A percentile compares a stretch with the other conserved stretches of the same genome.
These are phyloP conservation scores for Clarireedia paspali DNA, from an alignment of 2,329 filamentous ascomycete species.

Conservation along the genomic window DNA sequence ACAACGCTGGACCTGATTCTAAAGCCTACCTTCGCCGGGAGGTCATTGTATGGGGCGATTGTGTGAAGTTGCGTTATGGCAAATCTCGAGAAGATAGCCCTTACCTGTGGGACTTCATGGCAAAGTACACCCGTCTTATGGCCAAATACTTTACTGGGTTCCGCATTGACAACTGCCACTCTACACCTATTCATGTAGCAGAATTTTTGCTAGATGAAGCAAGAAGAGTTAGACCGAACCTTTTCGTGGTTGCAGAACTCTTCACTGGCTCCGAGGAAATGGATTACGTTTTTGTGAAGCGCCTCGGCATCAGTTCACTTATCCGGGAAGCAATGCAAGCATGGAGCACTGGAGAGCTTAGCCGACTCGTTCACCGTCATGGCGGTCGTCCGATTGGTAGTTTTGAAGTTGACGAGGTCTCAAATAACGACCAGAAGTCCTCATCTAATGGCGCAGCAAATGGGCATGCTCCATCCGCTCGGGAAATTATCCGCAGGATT, in stretches of 20 bases:
- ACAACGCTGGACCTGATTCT: slow-evolving; percentile 86
- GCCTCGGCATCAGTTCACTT: slow-evolving; percentile 80
- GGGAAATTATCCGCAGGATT: slow-evolving; percentile 63
- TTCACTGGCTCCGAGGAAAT: slow-evolving; percentile 94
- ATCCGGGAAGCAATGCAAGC: slow-evolving; percentile 98
- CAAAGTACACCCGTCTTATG: slow-evolving; percentile 81
- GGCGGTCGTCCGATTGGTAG: slow-evolving; percentile 92
- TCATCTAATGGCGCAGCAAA: slow-evolving; percentile 24
- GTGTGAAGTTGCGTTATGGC: slow-evolving; percentile 93
- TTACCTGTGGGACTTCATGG: slow-evolving; percentile 94
- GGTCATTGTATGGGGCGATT: slow-evolving; percentile 97
- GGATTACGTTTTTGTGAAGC: slow-evolving; percentile 93
- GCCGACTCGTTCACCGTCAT: slow-evolving; percentile 85
- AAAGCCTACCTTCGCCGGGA: slow-evolving; percentile 92
- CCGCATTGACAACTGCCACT: slow-evolving; percentile 97
- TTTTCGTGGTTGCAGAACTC: slow-evolving; percentile 89
- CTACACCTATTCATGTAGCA: slow-evolving; percentile 87
- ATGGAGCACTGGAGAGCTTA: slow-evolving; percentile 91
- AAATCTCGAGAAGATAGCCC: slow-evolving; percentile 74
- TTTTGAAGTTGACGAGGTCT: slow-evolving; percentile 87
- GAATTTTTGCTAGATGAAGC: slow-evolving; percentile 93
- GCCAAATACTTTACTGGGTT: slow-evolving; percentile 94
- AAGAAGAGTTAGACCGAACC: slow-evolving; percentile 74
- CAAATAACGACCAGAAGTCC: slow-evolving; percentile 45
- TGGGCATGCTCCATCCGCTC: slow-evolving; percentile 27